phyloP scores from a whole-genome alignment of 2,329 filamentous ascomycete species.

The Colletotrichum phormii region DNA sequence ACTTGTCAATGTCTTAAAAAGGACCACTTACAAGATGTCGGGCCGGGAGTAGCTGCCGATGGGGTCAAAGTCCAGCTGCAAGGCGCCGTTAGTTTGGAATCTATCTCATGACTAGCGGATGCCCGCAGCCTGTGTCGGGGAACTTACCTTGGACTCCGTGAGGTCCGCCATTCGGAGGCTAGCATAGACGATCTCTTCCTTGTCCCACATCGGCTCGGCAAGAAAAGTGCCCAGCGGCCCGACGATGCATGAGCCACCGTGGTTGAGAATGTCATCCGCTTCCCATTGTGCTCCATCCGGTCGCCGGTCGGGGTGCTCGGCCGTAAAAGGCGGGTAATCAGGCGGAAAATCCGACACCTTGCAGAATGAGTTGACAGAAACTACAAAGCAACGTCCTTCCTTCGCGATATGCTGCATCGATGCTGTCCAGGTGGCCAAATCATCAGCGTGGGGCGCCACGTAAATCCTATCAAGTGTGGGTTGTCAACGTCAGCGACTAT shows the following conservation, averaged over 20 bases:
- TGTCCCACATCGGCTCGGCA: conserved; percentile 53
- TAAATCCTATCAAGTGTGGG: conserved; percentile 42
- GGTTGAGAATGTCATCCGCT: conserved; percentile 51
- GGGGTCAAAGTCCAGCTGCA: conserved; percentile 54
- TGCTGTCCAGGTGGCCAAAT: conserved; percentile 50
- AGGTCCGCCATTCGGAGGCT: conserved; percentile 48
- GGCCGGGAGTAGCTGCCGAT: conserved; percentile 55
- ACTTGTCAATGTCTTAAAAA: conserved; percentile 22
- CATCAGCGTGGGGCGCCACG: conserved; percentile 47
- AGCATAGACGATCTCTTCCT: conserved; percentile 52
- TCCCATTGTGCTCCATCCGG: conserved; percentile 51
- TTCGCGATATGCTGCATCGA: conserved; percentile 59
- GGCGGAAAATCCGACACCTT: conserved; percentile 54
- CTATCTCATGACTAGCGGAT: background rate
- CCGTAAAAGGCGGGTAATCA: conserved; percentile 54
- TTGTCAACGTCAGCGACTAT: background rate
- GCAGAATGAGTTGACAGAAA: conserved; percentile 54
- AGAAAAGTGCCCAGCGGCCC: conserved; percentile 52
- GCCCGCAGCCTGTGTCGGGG: background rate
- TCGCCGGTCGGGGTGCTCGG: conserved; percentile 50
- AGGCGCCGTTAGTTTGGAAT: conserved; percentile 4
- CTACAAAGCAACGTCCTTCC: conserved; percentile 56
- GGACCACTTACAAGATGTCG: conserved; percentile 51
- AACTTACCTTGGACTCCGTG: conserved; percentile 50
- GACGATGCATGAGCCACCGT: conserved; percentile 54